A percentile compares a stretch with the other conserved stretches of the same genome.
These are phyloP conservation scores for Ambrosia hybrid DNA, from an alignment of 140 eudicot species.

Conservation along the genomic window DNA sequence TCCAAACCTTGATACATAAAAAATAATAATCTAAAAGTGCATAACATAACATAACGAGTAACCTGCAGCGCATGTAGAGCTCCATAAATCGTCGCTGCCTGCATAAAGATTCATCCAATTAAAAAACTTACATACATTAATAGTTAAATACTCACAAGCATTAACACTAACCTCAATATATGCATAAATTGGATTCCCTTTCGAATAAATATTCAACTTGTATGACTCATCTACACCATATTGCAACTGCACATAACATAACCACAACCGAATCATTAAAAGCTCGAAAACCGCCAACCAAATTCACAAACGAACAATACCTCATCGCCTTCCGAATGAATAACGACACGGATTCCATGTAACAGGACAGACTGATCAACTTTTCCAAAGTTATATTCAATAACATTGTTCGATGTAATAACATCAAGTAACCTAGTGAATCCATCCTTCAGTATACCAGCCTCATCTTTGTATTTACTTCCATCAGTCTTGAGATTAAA, in stretches of 20 bases:
- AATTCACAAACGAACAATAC: constrained; percentile 32
- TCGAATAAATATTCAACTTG: constrained; percentile 47
- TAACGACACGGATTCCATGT: constrained; percentile 68
- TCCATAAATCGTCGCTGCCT: constrained; percentile 94
- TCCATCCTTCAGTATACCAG: constrained; percentile 77
- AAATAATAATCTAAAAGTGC: background rate
- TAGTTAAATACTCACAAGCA: background rate
- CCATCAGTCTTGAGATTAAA: constrained; percentile 60
- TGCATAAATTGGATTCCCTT: constrained; percentile 62
- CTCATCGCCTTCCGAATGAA: constrained; percentile 65
- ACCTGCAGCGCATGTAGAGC: constrained; percentile 97
- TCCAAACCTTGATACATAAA: background rate
- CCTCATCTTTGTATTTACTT: constrained; percentile 64
- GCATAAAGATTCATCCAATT: constrained; percentile 32
- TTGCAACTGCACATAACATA: constrained; percentile 62
- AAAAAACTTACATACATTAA: constrained; percentile 2
- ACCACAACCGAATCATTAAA: constrained; percentile 1
- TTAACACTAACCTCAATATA: constrained; percentile 58
- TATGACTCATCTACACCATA: constrained; percentile 83
- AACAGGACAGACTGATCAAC: constrained; percentile 45
- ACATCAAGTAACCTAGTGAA: constrained; percentile 60
- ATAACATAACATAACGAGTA: background rate
- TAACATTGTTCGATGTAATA: constrained; percentile 52
- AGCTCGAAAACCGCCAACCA: background rate
- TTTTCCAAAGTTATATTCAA: constrained; percentile 47